Percentiles rank a stretch among this genome's conserved stretches.
phyloP scores from a whole-genome alignment of 2,329 filamentous ascomycete genomes.

The Xylaria digitata region DNA sequence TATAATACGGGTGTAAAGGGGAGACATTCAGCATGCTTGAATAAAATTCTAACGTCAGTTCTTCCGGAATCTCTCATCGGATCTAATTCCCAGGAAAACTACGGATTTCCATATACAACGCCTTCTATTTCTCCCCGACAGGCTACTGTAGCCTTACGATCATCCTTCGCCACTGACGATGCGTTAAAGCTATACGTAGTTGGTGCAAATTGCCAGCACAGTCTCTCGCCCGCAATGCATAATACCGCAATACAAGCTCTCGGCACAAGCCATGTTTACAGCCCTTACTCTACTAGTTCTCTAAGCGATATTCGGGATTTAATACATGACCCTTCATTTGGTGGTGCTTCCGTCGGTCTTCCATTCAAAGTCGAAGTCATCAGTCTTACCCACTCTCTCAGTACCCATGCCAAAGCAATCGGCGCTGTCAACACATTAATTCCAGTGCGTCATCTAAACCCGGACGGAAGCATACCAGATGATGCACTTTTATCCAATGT shows the following conservation, averaged over 20 bases:
- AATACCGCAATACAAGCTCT: conserved; percentile 74
- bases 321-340: conserved; percentile 74
- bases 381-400: conserved; percentile 74
- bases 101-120: conserved; percentile 45
- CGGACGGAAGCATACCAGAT: conserved; percentile 67
- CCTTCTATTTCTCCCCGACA: conserved; percentile 69
- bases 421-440: conserved; percentile 82
- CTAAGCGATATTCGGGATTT: conserved; percentile 72
- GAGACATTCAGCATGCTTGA: conserved; percentile 73
- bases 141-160: conserved; percentile 73
- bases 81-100: conserved; percentile 33
- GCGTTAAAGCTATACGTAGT: conserved; percentile 79
- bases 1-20: conserved; percentile 74
- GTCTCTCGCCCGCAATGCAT: conserved; percentile 82
- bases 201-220: conserved; percentile 78
- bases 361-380: conserved; percentile 82
- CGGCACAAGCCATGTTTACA: conserved; percentile 76
- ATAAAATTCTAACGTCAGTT: conserved; percentile 72
- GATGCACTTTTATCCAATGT: conserved; percentile 65
- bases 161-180: conserved; percentile 71
- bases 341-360: conserved; percentile 76
- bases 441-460: conserved; percentile 71
- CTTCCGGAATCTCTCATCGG: conserved; percentile 56
- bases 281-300: conserved; percentile 70
- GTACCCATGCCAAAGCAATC: conserved; percentile 77